Evolutionary conservation across 1,284 basidiomycete species (phyloP).

Genomic region (Ceratobasidium sp.): DNA sequence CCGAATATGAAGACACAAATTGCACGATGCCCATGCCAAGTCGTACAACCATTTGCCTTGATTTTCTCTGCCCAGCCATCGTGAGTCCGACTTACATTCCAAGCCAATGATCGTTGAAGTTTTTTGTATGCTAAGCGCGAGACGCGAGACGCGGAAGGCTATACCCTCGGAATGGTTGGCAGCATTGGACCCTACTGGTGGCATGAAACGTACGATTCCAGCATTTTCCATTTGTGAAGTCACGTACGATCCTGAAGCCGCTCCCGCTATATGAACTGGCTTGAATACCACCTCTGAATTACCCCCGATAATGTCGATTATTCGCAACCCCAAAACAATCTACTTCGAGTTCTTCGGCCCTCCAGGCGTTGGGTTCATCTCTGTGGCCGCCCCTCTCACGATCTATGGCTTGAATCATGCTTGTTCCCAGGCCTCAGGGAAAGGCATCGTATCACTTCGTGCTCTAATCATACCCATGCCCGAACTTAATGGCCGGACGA

Average conservation of each 20-base stretch:
- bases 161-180: not conserved
- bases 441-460: conserved; percentile 73
- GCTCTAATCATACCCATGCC: conserved; percentile 64
- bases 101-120: not conserved
- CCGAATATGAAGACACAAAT: not conserved
- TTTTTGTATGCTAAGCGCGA: not conserved
- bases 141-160: not conserved
- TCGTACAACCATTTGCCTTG: not conserved
- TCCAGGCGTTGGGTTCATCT: conserved; percentile 62
- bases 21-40: not conserved
- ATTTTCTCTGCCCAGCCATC: not conserved
- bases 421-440: conserved; percentile 83
- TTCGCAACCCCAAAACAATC: conserved; percentile 38
- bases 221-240: not conserved
- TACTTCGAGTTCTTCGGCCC: conserved; percentile 48
- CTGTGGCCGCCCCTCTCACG: conserved; percentile 78
- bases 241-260: not conserved
- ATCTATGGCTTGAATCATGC: conserved; percentile 87
- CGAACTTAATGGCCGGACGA: conserved; percentile 71
- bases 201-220: not conserved
- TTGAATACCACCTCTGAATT: not conserved
- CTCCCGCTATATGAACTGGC: not conserved
- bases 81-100: not conserved
- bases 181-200: not conserved
- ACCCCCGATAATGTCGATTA: not conserved